Percentiles rank a stretch among this genome's conserved stretches.
These are phyloP conservation scores for Strombidium stylifer DNA, from an alignment of 73 alveolate species.

Conservation along the genomic window DNA sequence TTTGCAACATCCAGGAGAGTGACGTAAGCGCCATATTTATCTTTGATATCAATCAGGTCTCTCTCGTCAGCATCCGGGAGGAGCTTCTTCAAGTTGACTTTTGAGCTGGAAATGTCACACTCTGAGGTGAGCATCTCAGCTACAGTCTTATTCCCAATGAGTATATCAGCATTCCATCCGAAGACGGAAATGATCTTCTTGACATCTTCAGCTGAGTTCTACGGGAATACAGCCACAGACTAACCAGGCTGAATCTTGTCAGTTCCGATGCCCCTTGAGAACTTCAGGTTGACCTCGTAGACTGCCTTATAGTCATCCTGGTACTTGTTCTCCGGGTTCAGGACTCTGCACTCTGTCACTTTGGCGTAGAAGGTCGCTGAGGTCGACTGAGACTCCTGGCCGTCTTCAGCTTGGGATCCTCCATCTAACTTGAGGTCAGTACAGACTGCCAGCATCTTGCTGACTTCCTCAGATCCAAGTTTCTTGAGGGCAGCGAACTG, in stretches of 20 bases:
- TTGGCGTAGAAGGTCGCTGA: no score
- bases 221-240: conserved; percentile 2
- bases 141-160: conserved; percentile 25
- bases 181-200: not conserved
- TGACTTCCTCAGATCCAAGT: not conserved
- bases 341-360: not conserved
- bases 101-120: conserved; percentile 8
- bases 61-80: not conserved
- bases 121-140: not conserved
- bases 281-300: not conserved
- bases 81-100: not conserved
- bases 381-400: no score
- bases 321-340: not conserved
- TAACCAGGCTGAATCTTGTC: conserved; percentile 19
- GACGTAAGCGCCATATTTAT: not conserved
- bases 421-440: not conserved
- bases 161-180: conserved; percentile 3
- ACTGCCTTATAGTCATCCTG: not conserved
- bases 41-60: not conserved
- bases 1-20: conserved; percentile 16
- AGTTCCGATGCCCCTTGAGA: not conserved
- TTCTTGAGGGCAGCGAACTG: not conserved
- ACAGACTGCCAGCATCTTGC: not conserved
- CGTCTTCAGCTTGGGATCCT: not conserved
- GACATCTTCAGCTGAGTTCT: not conserved